A percentile compares a stretch with the other conserved stretches of the same genome.
Evolutionary conservation across 1,139 yeast genomes (phyloP).

Genomic region (Kodamaea ohmeri): DNA sequence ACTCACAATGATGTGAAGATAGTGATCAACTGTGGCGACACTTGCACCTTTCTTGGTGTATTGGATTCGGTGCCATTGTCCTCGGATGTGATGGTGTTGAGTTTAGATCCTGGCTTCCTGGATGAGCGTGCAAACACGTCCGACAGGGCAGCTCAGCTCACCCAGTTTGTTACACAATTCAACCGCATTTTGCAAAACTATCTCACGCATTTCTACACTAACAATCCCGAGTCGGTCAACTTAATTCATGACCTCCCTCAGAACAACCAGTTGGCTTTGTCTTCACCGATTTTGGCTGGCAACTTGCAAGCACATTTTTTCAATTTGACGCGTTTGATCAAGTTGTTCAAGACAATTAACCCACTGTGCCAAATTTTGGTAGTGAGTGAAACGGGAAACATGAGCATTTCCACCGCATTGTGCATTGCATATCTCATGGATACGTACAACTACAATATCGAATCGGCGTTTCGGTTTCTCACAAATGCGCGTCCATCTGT

Average conservation of each 20-base stretch:
- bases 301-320: slow-evolving; percentile 39
- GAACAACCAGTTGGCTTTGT: slow-evolving; percentile 24
- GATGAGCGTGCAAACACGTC: slow-evolving; percentile 1
- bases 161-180: slow-evolving; percentile 28
- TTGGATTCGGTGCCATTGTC: slow-evolving; percentile 27
- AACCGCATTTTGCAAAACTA: slow-evolving; percentile 41
- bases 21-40: slow-evolving; percentile 41
- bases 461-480: slow-evolving; percentile 25
- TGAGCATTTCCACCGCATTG: slow-evolving; percentile 33
- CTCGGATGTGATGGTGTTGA: slow-evolving; percentile 39
- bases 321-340: slow-evolving; percentile 37
- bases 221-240: slow-evolving; percentile 29
- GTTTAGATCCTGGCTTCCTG: slow-evolving; percentile 36
- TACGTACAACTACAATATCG: slow-evolving; percentile 36
- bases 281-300: slow-evolving; percentile 41
- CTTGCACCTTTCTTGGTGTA: slow-evolving; percentile 29
- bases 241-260: slow-evolving; percentile 34
- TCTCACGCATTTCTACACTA: slow-evolving; percentile 35
- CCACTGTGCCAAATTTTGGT: slow-evolving; percentile 34
- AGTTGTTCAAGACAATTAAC: slow-evolving; percentile 36
- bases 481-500: slow-evolving; percentile 20
- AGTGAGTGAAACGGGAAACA: slow-evolving; percentile 33
- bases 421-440: slow-evolving; percentile 44
- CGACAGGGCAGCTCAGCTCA: slow-evolving; percentile 2
- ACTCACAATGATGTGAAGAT: slow-evolving; percentile 34